These are phyloP conservation scores for Garcia nutans DNA, from an alignment of 345 rosid species.

Conservation along the genomic window DNA sequence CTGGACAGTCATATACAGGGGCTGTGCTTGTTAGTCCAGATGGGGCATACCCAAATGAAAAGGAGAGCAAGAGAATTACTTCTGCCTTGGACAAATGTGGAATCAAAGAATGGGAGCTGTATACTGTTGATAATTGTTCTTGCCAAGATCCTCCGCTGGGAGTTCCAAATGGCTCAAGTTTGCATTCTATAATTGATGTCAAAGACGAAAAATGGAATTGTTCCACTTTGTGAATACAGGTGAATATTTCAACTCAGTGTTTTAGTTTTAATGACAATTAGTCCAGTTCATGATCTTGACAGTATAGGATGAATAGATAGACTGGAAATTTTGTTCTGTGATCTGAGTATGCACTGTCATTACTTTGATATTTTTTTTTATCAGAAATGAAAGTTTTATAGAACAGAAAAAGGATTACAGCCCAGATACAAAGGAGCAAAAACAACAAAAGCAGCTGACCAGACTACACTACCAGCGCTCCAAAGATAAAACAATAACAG, in stretches of 20 bases:
- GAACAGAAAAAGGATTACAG: no score
- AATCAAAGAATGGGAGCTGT: conserved; percentile 89
- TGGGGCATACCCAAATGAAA: conserved; percentile 64
- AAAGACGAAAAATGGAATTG: conserved; percentile 24
- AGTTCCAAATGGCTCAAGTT: conserved; percentile 69
- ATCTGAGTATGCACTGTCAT: neutral
- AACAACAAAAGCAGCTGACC: no score
- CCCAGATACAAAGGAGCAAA: no score
- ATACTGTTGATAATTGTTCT: conserved; percentile 68
- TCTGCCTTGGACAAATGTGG: conserved; percentile 70
- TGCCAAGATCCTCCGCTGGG: conserved; percentile 76
- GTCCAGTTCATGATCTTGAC: neutral
- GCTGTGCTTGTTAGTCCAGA: conserved; percentile 88
- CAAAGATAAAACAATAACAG: no score
- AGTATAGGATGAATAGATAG: neutral
- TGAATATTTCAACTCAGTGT: neutral
- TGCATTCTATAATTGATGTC: conserved; percentile 47
- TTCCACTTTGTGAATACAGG: conserved; percentile 9
- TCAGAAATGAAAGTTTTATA: no score
- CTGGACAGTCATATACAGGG: conserved; percentile 88
- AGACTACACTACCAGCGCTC: no score
- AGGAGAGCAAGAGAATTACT: conserved; percentile 38
- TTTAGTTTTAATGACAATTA: neutral
- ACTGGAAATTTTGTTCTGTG: neutral
- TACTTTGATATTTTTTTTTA: no score